Percentiles rank a stretch among this genome's conserved stretches.
Evolutionary conservation across 805 yeast species (phyloP).

Genomic region (Ogataea siamensis): DNA sequence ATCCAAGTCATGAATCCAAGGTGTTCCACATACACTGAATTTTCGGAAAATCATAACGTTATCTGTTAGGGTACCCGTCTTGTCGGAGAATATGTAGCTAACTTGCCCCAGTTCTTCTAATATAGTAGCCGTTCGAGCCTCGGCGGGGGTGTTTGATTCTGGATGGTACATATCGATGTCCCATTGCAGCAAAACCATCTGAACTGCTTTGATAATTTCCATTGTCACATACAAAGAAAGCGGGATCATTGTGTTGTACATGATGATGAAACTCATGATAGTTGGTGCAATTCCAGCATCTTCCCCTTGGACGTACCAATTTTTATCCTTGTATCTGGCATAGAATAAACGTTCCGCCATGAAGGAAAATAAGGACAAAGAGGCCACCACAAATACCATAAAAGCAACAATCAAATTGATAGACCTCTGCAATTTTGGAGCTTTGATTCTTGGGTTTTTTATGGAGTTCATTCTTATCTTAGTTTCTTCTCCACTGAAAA

Average conservation of each 20-base stretch:
- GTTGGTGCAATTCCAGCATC: constrained; percentile 88
- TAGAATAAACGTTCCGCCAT: constrained; percentile 67
- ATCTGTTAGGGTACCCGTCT: constrained; percentile 96
- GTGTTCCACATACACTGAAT: constrained; percentile 79
- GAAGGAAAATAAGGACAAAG: constrained; percentile 74
- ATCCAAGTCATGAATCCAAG: constrained; percentile 84
- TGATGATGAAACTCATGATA: constrained; percentile 92
- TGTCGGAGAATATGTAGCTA: constrained; percentile 90
- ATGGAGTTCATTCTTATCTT: constrained; percentile 94
- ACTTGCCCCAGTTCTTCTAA: constrained; percentile 97
- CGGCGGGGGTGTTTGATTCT: constrained; percentile 85
- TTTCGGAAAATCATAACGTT: constrained; percentile 91
- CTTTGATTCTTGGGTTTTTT: constrained; percentile 84
- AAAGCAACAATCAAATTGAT: constrained; percentile 82
- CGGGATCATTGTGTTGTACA: constrained; percentile 96
- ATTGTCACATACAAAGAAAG: constrained; percentile 91
- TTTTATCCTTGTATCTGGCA: constrained; percentile 38
- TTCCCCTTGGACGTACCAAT: constrained; percentile 72
- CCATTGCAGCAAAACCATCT: constrained; percentile 74
- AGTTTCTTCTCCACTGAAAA: constrained; percentile 94
- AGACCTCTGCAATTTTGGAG: constrained; percentile 83
- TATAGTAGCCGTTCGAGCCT: constrained; percentile 91
- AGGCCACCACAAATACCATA: constrained; percentile 81
- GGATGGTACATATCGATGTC: constrained; percentile 94
- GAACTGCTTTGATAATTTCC: constrained; percentile 92